phyloP scores from a whole-genome alignment of 108 stramenopile species.

The Conticribra guillardii region DNA sequence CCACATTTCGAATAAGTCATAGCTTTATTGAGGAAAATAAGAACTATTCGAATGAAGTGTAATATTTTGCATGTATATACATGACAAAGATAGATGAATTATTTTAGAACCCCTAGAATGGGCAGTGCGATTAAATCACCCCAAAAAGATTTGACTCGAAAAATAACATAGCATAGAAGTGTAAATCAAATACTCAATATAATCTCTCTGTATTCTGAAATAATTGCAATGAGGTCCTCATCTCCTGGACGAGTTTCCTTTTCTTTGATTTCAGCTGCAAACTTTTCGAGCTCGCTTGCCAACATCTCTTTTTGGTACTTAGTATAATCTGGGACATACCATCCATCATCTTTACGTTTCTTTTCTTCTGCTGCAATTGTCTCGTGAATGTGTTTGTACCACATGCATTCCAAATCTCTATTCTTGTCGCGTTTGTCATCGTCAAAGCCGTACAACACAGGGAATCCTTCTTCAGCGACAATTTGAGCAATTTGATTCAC shows the following conservation, averaged over 20 bases:
- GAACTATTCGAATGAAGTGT: too few species aligned
- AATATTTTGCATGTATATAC: too few species aligned
- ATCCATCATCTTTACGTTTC: conserved; percentile 34
- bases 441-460: conserved; percentile 34
- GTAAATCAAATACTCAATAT: not conserved
- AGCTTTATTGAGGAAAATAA: not conserved
- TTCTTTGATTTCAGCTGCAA: conserved; percentile 32
- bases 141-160: too few species aligned
- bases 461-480: conserved; percentile 50
- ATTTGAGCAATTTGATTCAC: conserved; percentile 39
- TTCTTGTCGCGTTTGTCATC: not conserved
- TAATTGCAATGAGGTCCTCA: conserved; percentile 22
- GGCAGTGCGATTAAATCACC: too few species aligned
- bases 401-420: conserved; percentile 53
- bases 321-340: conserved; percentile 56
- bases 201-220: conserved; percentile 19
- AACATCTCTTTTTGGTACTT: conserved; percentile 42
- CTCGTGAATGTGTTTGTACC: conserved; percentile 36
- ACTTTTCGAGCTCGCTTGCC: conserved; percentile 25
- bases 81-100: too few species aligned
- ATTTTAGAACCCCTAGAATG: too few species aligned
- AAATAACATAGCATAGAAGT: too few species aligned
- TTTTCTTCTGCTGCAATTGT: conserved; percentile 28
- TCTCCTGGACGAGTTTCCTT: conserved; percentile 23
- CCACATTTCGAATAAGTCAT: not conserved